Evolutionary conservation across 2,329 filamentous ascomycete species (phyloP).

Genomic region (Beauveria brongniartii): DNA sequence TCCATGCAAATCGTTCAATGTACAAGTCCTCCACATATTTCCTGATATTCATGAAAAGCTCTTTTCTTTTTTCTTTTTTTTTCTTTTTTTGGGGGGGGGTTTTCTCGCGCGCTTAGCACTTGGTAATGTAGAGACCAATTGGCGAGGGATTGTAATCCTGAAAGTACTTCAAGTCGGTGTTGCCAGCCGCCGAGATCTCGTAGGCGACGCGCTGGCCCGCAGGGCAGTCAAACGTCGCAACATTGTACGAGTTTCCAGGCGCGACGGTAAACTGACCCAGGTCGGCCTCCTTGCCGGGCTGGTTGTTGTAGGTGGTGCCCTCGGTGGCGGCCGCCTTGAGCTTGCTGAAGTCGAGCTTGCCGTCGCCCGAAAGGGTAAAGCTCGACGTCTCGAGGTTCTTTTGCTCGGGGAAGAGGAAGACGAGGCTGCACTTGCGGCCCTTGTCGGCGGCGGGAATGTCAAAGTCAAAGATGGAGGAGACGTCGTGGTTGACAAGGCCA

Average conservation of each 20-base stretch:
- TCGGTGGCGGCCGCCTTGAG: slow-evolving; percentile 37
- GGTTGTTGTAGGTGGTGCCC: slow-evolving; percentile 45
- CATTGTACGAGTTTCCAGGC: slow-evolving; percentile 45
- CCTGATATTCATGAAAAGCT: background rate
- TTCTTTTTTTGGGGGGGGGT: background rate
- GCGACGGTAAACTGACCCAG: slow-evolving; percentile 35
- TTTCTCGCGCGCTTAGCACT: slow-evolving; percentile 16
- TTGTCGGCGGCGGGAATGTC: slow-evolving; percentile 47
- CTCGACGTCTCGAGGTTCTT: slow-evolving; percentile 50
- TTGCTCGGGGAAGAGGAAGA: slow-evolving; percentile 56
- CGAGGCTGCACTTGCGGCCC: slow-evolving; percentile 52
- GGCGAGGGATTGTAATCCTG: slow-evolving; percentile 51
- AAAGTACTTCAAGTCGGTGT: slow-evolving; percentile 50
- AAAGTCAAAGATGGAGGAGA: slow-evolving; percentile 61
- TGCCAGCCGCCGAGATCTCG: slow-evolving; percentile 39
- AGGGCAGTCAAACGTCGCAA: slow-evolving; percentile 46
- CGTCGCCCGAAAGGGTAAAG: slow-evolving; percentile 39
- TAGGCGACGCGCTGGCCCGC: slow-evolving; percentile 43
- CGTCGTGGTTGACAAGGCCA: slow-evolving; percentile 43
- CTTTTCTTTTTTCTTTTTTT: background rate
- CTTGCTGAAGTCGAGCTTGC: slow-evolving; percentile 43
- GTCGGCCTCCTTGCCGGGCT: slow-evolving; percentile 36
- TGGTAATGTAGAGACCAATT: slow-evolving; percentile 32
- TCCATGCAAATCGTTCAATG: slow-evolving; percentile 1
- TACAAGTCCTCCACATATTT: background rate